Percentiles rank a stretch among this genome's conserved stretches.
These are phyloP conservation scores for Paulownia fortunei DNA, from an alignment of 257 asterid species.

Conservation along the genomic window DNA sequence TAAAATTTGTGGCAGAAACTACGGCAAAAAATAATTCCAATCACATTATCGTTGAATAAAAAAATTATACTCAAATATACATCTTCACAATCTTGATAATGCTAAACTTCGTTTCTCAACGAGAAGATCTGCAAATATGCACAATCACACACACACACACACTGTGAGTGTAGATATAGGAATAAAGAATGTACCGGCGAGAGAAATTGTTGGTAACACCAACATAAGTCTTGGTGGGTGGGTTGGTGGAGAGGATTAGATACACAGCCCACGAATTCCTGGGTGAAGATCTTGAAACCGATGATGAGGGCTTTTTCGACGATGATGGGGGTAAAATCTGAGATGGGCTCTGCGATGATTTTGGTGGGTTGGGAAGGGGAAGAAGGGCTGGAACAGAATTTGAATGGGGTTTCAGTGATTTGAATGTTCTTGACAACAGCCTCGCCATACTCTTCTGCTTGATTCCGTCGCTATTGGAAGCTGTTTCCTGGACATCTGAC, in stretches of 20 bases:
- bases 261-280: constrained; percentile 68
- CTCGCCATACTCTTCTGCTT: constrained; percentile 40
- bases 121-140: not conserved
- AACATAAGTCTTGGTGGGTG: constrained; percentile 79
- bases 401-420: constrained; percentile 61
- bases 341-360: constrained; percentile 35
- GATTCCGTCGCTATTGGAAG: not conserved
- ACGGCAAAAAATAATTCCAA: not conserved
- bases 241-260: constrained; percentile 74
- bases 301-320: constrained; percentile 32
- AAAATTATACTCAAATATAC: not conserved
- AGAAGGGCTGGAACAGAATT: constrained; percentile 13
- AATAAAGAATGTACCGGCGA: constrained; percentile 58
- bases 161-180: not conserved
- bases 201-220: constrained; percentile 82
- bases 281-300: constrained; percentile 36
- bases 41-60: not conserved
- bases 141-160: not conserved
- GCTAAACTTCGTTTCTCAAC: not conserved
- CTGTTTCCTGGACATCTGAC: constrained; percentile 15
- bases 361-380: constrained; percentile 20
- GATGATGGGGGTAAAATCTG: constrained; percentile 28
- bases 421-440: constrained; percentile 61
- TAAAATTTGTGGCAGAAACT: not conserved
- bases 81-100: constrained; percentile 1